These are phyloP conservation scores for Malassezia furfur DNA, from an alignment of 1,284 basidiomycete species.

Conservation along the genomic window DNA sequence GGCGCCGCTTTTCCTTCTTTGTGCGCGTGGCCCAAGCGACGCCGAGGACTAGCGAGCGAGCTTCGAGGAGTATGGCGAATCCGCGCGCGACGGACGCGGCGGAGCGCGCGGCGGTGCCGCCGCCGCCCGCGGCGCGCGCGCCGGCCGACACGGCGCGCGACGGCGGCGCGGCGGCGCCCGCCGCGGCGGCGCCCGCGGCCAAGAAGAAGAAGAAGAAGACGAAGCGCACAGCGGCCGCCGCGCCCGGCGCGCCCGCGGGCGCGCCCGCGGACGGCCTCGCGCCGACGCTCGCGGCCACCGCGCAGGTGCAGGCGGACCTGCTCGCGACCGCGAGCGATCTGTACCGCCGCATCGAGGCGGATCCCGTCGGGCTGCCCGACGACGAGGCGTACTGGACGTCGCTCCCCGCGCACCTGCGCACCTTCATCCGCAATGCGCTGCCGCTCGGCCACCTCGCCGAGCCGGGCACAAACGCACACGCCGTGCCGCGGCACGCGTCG, in stretches of 20 bases:
- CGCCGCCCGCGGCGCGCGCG: neutral
- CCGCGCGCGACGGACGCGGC: conserved; percentile 5
- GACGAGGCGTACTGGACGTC: conserved; percentile 58
- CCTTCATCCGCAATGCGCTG: conserved; percentile 56
- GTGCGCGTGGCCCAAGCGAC: neutral
- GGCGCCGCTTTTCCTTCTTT: conserved; percentile 6
- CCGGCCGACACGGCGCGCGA: conserved; percentile 9
- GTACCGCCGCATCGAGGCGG: conserved; percentile 45
- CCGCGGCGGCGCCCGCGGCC: neutral
- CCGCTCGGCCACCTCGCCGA: conserved; percentile 48
- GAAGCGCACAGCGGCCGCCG: neutral
- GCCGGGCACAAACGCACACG: conserved; percentile 39
- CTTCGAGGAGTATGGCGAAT: conserved; percentile 9
- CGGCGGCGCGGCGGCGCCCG: neutral
- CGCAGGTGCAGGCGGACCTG: conserved; percentile 44
- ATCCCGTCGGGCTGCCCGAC: conserved; percentile 46
- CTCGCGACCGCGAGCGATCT: conserved; percentile 44
- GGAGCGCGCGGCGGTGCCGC: neutral
- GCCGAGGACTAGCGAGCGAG: too few relatives aligned
- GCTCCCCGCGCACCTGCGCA: conserved; percentile 54
- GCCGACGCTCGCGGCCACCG: conserved; percentile 27
- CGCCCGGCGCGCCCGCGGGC: neutral
- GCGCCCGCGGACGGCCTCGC: conserved; percentile 1
- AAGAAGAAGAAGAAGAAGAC: conserved; percentile 18
- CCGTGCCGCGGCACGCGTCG: conserved; percentile 34